Evolutionary conservation across 2,329 filamentous ascomycete genomes (phyloP).

Genomic region (Cladophialophora bantiana): DNA sequence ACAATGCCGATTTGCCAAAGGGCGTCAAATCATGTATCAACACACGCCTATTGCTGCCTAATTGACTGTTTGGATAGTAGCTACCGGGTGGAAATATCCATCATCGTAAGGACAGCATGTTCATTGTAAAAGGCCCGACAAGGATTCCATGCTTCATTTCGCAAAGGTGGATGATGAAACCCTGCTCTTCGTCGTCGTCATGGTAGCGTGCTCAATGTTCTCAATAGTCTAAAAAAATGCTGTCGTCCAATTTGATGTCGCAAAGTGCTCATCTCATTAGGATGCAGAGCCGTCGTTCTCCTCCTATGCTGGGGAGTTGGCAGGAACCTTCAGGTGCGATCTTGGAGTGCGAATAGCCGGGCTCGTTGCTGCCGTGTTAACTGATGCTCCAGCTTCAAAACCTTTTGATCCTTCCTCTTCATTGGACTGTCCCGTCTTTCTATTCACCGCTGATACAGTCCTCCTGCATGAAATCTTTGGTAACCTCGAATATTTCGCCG

Average conservation of each 20-base stretch:
- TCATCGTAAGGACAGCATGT: not conserved
- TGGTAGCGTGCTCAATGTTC: not conserved
- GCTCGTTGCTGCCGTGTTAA: constrained; percentile 13
- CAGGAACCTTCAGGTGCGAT: not conserved
- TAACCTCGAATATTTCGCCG: constrained; percentile 17
- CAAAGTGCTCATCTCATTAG: not conserved
- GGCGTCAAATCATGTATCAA: not conserved
- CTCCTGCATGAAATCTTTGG: constrained; percentile 2
- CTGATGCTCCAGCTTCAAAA: constrained; percentile 1
- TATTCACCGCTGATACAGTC: constrained; percentile 14
- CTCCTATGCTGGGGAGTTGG: constrained; percentile 5
- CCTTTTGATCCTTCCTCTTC: not conserved
- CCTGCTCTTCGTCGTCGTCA: not conserved
- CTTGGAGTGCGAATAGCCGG: constrained; percentile 14
- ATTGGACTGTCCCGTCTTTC: constrained; percentile 1
- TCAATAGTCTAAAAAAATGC: not conserved
- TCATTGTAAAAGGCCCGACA: not conserved
- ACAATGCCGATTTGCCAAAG: not conserved
- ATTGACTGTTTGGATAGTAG: not conserved
- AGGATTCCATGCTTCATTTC: not conserved
- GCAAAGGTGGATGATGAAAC: not conserved
- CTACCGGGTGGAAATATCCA: not conserved
- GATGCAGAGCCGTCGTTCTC: not conserved
- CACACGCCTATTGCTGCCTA: not conserved
- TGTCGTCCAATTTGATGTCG: too few species aligned